Evolutionary conservation across 148 eudicot species (phyloP), one percentile per base, ranked within the genome.

Genomic region (Oxyria digyna): DNA sequence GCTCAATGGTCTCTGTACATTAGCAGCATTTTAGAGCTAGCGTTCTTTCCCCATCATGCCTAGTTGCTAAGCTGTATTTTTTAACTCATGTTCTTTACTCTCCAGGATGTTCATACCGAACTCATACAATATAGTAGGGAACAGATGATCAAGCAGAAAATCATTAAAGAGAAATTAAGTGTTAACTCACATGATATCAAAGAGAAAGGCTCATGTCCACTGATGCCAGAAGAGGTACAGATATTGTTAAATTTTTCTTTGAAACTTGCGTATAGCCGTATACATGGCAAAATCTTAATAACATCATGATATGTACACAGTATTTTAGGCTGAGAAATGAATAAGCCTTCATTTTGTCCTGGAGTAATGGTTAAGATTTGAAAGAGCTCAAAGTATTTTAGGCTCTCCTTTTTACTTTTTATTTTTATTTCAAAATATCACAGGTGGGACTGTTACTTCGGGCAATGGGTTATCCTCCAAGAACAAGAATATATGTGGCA

Each of bases 201-300:
- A 71, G 35, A 71, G 29, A 85, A 90, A 69, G 98, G 97, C 55
- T 86, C 87, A 12, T 94, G 98, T 71, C 97, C 97, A 52, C 87
- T 94, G 64, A 90, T 88, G 96, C 98, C 98, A 12, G 95, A 93
- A 87, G 95, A 93, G 87, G 98, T 93, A 89, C 42, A 8, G 42
- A 64, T 45, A 41, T 15, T 37, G 21, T 15, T 57, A 13, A n/a
- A 69, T 42, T 10, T 17, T 59, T 55, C 31, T 55, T 26, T 24
- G 62, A 11, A 10, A 59, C 37, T 27, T 59, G 37, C 1, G n/a
- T 27, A 59, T 59, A 54, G 27, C 18, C 1, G n/a, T 27, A 59
- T 59, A 54, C 31, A 21, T 54, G 62, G 13, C 13, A 24, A 54
- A 54, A 11, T 31, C 14, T 54, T 54, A 12, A n/a, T n/a, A n/a